Conservation (phyloP, 495 filamentous ascomycete genomes). For the Neurospora hispaniola region DNA sequence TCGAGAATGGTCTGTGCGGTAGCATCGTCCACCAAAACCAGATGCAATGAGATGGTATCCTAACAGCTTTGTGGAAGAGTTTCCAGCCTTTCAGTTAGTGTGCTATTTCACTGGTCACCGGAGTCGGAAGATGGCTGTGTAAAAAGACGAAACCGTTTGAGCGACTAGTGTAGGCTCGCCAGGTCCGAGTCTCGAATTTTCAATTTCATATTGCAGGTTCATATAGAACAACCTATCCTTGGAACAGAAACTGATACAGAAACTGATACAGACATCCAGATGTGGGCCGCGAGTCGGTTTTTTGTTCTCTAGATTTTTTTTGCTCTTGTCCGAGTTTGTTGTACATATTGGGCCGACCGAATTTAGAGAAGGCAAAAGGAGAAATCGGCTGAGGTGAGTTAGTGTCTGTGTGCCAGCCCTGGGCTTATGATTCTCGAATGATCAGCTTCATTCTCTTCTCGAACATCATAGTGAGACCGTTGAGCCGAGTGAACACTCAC, state of each 20-base stretch:
- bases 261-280: neutral
- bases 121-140: neutral
- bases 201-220: neutral
- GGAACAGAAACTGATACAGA: neutral
- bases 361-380: neutral
- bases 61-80: fast-evolving
- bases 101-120: neutral
- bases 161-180: too few species aligned
- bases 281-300: neutral
- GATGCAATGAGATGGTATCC: neutral
- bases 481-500: neutral
- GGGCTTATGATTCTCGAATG: neutral
- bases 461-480: neutral
- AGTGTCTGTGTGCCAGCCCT: neutral
- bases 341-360: neutral
- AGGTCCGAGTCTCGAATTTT: too few species aligned
- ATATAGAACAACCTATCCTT: neutral
- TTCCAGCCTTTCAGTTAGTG: neutral
- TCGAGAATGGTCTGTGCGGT: neutral
- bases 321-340: neutral
- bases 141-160: too few species aligned
- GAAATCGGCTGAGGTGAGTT: neutral
- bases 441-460: neutral
- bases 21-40: neutral
- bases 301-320: neutral